Evolutionary conservation across 208 protist species (phyloP), one percentile per base, ranked within the genome.

Genomic region (Lotmaria passim): DNA sequence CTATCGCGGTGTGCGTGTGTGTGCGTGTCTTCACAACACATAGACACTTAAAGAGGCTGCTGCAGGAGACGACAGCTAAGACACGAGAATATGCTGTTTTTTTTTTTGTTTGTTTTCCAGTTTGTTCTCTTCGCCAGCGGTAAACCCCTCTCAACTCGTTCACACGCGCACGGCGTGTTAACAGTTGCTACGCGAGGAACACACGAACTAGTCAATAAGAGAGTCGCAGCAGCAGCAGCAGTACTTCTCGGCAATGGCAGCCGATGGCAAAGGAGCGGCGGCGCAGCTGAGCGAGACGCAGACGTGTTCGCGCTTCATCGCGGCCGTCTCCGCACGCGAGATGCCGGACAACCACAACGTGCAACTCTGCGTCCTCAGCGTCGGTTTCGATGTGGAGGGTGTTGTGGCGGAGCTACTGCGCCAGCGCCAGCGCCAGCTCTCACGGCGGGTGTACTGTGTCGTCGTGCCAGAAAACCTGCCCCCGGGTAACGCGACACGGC

Each of bases 391-490:
- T 48, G 24, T 85, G 8, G 83, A 92, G 30, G 56, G 78, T 44
- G 82, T 92, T 0, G 73, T 78, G 8, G 73, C 83, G 63, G 46
- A 59, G 38, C 21, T 81, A 55, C 73, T 74, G 74, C 69, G 73
- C 7, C 41, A 50, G 30, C 48, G 60, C 66, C 17, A 55, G 23
- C 26, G 52, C 47, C 51, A 69, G 55, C 36, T 34, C 2, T 26
- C 65, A 14, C 78, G 69, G 11, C 51, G 68, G 26, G 73, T 91
- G 50, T 73, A 83, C 21, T 56, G 83, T 17, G 87, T 99, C 15
- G 90, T 99, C 3, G 87, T 98, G 17, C 99, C 99, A 43, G 78
- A 99, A 8, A 87, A 95, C 10, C 44, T 81, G 8, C 50, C 48
- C 2, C 97, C 87, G 28, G 96, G 96, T 39, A 96, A 96, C 57